These are phyloP conservation scores for Haberlea rhodopensis DNA, from an alignment of 257 asterid species.

Conservation along the genomic window DNA sequence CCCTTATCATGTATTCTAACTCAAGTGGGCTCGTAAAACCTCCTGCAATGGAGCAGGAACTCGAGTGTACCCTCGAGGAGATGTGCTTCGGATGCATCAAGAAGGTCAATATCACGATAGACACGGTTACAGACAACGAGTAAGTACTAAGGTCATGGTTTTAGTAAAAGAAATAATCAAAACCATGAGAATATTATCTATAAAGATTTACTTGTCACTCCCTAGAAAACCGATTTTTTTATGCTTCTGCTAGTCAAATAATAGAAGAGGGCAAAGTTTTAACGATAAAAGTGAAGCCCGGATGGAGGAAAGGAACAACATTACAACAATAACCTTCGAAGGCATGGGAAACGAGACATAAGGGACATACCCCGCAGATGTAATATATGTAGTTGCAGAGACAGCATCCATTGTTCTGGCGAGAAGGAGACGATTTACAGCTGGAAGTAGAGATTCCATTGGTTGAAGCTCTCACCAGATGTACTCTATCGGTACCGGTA, in stretches of 20 bases:
- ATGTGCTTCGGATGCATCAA: conserved; percentile 72
- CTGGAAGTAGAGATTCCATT: conserved; percentile 49
- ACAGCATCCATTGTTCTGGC: conserved; percentile 42
- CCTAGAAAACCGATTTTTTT: background rate
- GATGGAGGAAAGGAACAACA: conserved; percentile 72
- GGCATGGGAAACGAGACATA: conserved; percentile 57
- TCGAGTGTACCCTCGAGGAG: conserved; percentile 79
- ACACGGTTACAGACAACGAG: conserved; percentile 47
- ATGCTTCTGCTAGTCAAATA: conserved; percentile 36
- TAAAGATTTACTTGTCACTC: background rate
- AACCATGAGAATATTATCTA: background rate
- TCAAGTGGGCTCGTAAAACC: conserved; percentile 60
- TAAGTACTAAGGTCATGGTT: no score
- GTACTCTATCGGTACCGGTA: conserved; percentile 45
- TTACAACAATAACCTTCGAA: conserved; percentile 67
- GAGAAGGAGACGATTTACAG: conserved; percentile 59
- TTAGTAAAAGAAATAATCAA: no score
- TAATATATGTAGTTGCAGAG: conserved; percentile 54
- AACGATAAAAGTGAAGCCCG: conserved; percentile 68
- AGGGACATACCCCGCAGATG: conserved; percentile 45
- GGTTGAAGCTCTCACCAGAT: conserved; percentile 62
- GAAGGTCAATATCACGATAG: conserved; percentile 53
- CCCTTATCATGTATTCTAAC: conserved; percentile 54
- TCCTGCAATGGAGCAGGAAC: conserved; percentile 46
- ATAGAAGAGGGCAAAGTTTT: conserved; percentile 53